A percentile compares a stretch with the other conserved stretches of the same genome.
Conservation (phyloP, 805 yeast genomes). For the Yarrowia osloensis region DNA sequence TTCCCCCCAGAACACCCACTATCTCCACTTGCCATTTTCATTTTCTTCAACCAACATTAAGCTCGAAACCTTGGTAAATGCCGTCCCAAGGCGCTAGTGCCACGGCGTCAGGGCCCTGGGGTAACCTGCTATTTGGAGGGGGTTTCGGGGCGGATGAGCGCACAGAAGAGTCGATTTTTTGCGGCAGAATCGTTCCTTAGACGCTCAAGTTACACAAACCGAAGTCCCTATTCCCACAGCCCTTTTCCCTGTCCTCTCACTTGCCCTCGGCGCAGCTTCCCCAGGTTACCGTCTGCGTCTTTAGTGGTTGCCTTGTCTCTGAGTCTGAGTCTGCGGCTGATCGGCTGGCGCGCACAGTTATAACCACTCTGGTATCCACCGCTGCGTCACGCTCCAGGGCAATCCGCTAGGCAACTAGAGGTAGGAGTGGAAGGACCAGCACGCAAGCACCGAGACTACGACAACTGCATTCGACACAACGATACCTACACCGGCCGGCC, state of each 20-base stretch:
- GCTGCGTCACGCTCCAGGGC: neutral
- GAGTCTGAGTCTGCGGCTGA: constrained; percentile 25
- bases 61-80: constrained; percentile 25
- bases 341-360: constrained; percentile 23
- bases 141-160: neutral
- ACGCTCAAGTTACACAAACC: neutral
- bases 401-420: constrained; percentile 26
- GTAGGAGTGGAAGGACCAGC: constrained; percentile 1
- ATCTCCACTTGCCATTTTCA: constrained; percentile 12
- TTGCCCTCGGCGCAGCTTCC: neutral
- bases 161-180: too few species aligned
- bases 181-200: too few species aligned
- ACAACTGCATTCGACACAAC: too few species aligned
- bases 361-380: constrained; percentile 4
- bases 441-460: neutral
- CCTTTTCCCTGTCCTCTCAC: too few species aligned
- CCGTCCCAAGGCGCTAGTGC: constrained; percentile 31
- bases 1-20: neutral
- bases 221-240: too few species aligned
- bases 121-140: neutral
- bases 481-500: too few species aligned
- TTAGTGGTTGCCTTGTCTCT: constrained; percentile 24
- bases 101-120: constrained; percentile 30
- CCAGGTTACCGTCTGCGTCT: constrained; percentile 14
- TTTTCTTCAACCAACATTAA: constrained; percentile 1